Conservation (phyloP, 108 stramenopile species). For the Cyclostephanos tholiformis region DNA sequence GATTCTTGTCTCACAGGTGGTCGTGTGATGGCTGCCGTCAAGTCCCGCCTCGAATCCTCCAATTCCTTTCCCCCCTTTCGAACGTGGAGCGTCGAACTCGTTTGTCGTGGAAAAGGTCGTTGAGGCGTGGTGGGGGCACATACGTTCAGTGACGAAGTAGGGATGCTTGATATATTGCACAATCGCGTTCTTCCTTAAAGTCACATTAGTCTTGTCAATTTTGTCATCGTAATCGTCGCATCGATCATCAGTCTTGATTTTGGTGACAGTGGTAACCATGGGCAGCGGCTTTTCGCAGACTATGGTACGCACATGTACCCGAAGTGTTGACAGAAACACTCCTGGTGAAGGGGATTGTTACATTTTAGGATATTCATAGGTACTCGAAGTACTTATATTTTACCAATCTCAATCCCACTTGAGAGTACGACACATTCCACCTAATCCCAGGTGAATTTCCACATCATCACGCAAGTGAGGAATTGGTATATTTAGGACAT, state of each 20-base stretch:
- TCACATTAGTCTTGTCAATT: neutral
- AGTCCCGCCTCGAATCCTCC: too few relatives aligned
- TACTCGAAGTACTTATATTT: too few relatives aligned
- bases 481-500: too few relatives aligned
- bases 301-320: slow-evolving; percentile 60
- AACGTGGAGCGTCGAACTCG: neutral
- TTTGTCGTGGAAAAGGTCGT: neutral
- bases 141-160: slow-evolving; percentile 66
- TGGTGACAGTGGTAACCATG: slow-evolving; percentile 5
- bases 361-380: too few relatives aligned
- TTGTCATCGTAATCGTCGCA: too few relatives aligned
- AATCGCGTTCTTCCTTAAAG: slow-evolving; percentile 25
- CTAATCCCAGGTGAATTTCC: too few relatives aligned
- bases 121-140: slow-evolving; percentile 63
- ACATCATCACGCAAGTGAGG: too few relatives aligned
- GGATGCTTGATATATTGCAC: slow-evolving; percentile 66
- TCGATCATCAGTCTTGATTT: neutral
- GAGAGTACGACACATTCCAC: too few relatives aligned
- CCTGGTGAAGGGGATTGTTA: slow-evolving; percentile 55
- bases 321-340: slow-evolving; percentile 59
- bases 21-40: neutral
- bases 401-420: too few relatives aligned
- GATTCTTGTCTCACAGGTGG: slow-evolving; percentile 4
- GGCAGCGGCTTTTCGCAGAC: slow-evolving; percentile 62
- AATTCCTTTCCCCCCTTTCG: too few relatives aligned